phyloP scores from a whole-genome alignment of 441 rosid species.

The Pelargonium citronellum region DNA sequence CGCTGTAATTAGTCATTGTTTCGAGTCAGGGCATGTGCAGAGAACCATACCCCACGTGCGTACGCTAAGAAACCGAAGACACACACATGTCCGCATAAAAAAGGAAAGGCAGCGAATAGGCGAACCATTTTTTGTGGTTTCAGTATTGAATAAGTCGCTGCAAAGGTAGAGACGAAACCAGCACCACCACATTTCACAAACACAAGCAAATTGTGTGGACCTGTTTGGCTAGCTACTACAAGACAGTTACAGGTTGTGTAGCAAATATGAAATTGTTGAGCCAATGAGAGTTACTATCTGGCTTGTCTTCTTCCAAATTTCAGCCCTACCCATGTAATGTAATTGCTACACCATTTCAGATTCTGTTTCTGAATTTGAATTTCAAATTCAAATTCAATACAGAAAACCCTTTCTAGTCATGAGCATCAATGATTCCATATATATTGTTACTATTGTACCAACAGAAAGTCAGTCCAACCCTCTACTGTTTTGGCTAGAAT shows the following conservation, averaged over 20 bases:
- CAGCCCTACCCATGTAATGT: background rate
- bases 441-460: background rate
- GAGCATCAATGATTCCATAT: background rate
- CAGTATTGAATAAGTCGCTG: background rate
- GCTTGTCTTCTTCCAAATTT: background rate
- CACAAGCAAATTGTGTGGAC: constrained; percentile 1
- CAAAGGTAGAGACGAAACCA: background rate
- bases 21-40: background rate
- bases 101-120: background rate
- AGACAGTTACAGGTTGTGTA: background rate
- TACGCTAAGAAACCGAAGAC: background rate
- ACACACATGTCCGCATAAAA: background rate
- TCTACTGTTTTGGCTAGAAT: background rate
- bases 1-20: background rate
- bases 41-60: background rate
- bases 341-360: background rate
- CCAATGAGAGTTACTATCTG: background rate
- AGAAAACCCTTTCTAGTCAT: background rate
- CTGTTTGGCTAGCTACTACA: background rate
- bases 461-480: constrained; percentile 1
- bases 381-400: background rate
- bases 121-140: background rate
- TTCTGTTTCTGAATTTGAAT: background rate
- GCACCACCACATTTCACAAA: background rate
- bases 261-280: constrained; percentile 3